Base-by-base conservation (phyloP, 2,329 filamentous ascomycete genomes). In the Zymoseptoria brevis region DNA sequence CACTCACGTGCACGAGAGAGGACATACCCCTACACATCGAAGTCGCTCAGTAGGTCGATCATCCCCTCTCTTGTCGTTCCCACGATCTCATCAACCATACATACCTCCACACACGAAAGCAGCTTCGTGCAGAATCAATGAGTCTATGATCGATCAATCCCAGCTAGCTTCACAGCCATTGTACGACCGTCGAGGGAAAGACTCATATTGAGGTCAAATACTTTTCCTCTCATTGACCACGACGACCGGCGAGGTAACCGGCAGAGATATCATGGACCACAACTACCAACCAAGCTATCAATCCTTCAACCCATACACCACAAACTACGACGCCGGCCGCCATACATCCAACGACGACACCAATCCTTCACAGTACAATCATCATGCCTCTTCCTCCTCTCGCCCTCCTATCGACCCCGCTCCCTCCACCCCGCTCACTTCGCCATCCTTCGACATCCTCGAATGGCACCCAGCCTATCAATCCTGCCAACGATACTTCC, bases 391-490 rank as follows among this genome's bases (percentile, higher is more conserved):
- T 24, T 51, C 50, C 22, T 51, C 50, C 50, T 51, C 50, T 45
- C 35, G 35, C 35, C 11, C 35, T 16, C 35, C 35, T 45, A 11
- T 45, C 35, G 16, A 45, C 6, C 5, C 35, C 35, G 35, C 35
- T 16, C 24, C 55, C 13, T 35, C 62, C 55, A n/a, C 60, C 48
- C 65, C 67, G 24, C 66, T 74, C 61, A 69, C 73, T 59, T 75
- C 77, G 60, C 74, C 77, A 57, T 76, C 79, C 62, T 85, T 92
- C 75, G 88, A 93, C 74, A 88, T 96, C 64, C 87, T 96, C 72
- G 88, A 91, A 61, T 97, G 94, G 94, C 89, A 96, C 73, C 89
- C 90, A 8, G 87, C 88, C 60, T 96, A 95, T 73, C 87, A 94
- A 75, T 91, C 86, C 65, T 99, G 94, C 75, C 86, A 93, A 66